Conservation (phyloP, 768 basidiomycete species). For the Russula sp. region DNA sequence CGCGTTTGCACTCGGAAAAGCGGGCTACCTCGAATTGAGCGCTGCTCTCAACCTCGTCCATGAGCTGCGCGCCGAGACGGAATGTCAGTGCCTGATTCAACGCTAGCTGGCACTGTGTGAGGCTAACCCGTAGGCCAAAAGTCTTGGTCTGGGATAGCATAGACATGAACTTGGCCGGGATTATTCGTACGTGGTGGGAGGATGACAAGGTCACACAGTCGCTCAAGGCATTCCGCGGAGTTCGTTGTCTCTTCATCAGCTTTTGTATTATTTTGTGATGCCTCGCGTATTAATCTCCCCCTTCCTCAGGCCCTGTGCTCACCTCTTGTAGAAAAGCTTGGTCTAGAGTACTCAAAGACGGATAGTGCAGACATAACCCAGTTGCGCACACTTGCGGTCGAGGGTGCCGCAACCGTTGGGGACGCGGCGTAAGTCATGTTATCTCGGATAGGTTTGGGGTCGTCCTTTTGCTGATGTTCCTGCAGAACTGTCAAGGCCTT, state of each 20-base stretch:
- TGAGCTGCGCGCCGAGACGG: constrained; percentile 67
- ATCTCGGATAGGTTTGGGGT: not conserved
- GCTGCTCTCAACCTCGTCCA: constrained; percentile 72
- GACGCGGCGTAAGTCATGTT: constrained; percentile 40
- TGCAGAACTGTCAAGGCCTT: constrained; percentile 73
- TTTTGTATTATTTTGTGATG: not conserved
- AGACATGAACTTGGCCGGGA: constrained; percentile 48
- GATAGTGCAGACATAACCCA: constrained; percentile 69
- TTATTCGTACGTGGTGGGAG: constrained; percentile 83
- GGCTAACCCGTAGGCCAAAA: constrained; percentile 35
- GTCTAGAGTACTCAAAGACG: constrained; percentile 63
- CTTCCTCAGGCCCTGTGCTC: constrained; percentile 54
- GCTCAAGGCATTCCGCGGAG: constrained; percentile 60
- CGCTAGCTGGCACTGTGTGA: not conserved
- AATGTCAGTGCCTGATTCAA: constrained; percentile 49
- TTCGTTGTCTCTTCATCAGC: constrained; percentile 35
- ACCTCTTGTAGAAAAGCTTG: constrained; percentile 75
- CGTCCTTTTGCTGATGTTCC: constrained; percentile 32
- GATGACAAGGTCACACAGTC: constrained; percentile 50
- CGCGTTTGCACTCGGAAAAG: constrained; percentile 71
- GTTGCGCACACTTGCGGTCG: constrained; percentile 72
- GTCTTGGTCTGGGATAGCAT: constrained; percentile 83
- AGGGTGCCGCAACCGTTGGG: constrained; percentile 48
- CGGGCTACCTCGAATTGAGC: constrained; percentile 75
- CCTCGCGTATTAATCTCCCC: not conserved